Conservation (phyloP, 805 yeast genomes). For the Ogataea nitratoaversa region DNA sequence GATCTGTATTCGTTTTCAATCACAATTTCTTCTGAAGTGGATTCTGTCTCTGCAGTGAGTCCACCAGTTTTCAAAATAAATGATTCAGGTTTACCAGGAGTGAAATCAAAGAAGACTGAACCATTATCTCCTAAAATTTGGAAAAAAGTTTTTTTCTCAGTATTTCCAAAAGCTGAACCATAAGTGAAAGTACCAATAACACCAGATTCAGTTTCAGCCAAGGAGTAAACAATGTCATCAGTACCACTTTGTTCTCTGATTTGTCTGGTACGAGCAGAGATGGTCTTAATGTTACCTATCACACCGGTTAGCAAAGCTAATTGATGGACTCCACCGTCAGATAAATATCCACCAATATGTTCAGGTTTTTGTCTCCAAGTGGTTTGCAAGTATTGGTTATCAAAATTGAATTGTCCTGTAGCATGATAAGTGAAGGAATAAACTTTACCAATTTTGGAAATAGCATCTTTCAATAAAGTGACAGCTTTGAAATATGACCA, state of each 20-base stretch:
- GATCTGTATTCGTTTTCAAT: conserved; percentile 42
- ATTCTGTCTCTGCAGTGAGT: conserved; percentile 48
- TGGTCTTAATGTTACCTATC: conserved; percentile 66
- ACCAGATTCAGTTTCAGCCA: conserved; percentile 53
- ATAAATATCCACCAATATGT: conserved; percentile 87
- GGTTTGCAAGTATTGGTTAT: conserved; percentile 62
- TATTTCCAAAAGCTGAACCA: conserved; percentile 83
- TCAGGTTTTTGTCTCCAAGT: conserved; percentile 87
- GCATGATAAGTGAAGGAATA: conserved; percentile 68
- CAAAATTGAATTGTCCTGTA: conserved; percentile 65
- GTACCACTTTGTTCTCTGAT: conserved; percentile 73
- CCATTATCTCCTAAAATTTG: conserved; percentile 79
- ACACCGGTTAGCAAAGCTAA: conserved; percentile 80
- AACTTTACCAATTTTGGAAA: conserved; percentile 70
- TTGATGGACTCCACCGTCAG: conserved; percentile 97
- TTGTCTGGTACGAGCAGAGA: conserved; percentile 76
- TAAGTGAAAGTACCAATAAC: conserved; percentile 82
- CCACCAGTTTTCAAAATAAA: conserved; percentile 47
- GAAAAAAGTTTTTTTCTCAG: conserved; percentile 62
- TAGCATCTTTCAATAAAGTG: conserved; percentile 45
- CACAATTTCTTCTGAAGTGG: conserved; percentile 28
- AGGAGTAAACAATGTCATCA: conserved; percentile 75
- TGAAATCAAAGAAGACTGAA: conserved; percentile 61
- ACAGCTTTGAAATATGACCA: conserved; percentile 74
- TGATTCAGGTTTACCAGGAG: conserved; percentile 42